Percentiles rank a stretch among this genome's conserved stretches.
These are phyloP conservation scores for Colletotrichum euphorbiae DNA, from an alignment of 2,329 filamentous ascomycete species.

Conservation along the genomic window DNA sequence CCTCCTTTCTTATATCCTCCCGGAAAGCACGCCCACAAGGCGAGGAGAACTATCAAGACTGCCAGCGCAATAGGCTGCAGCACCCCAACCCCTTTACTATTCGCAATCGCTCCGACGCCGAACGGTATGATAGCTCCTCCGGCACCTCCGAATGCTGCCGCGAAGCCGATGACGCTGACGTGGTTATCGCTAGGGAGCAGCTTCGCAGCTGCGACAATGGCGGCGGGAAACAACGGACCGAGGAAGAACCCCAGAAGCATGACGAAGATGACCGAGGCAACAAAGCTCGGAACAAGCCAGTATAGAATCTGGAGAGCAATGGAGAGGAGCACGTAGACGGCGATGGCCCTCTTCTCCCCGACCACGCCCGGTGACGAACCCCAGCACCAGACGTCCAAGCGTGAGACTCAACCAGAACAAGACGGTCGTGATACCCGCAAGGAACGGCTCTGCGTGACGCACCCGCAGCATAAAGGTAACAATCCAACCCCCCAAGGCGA, in stretches of 20 bases:
- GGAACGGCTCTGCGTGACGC: constrained; percentile 75
- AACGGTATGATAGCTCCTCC: constrained; percentile 77
- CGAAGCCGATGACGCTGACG: constrained; percentile 84
- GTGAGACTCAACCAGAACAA: constrained; percentile 90
- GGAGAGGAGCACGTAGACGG: constrained; percentile 70
- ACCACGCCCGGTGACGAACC: constrained; percentile 79
- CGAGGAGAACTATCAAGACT: constrained; percentile 57
- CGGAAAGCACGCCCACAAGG: constrained; percentile 54
- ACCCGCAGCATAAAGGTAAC: constrained; percentile 88
- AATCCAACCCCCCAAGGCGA: constrained; percentile 81
- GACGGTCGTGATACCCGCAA: constrained; percentile 79
- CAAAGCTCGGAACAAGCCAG: constrained; percentile 84
- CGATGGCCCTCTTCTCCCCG: constrained; percentile 21
- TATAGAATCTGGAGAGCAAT: constrained; percentile 78
- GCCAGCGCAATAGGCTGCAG: constrained; percentile 67
- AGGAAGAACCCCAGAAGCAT: constrained; percentile 82
- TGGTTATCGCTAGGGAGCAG: constrained; percentile 79
- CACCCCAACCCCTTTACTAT: constrained; percentile 65
- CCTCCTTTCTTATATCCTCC: constrained; percentile 17
- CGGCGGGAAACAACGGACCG: constrained; percentile 82
- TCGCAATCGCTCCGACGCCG: constrained; percentile 75
- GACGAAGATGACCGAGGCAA: constrained; percentile 78
- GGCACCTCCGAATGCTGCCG: constrained; percentile 78
- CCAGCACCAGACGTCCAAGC: constrained; percentile 76
- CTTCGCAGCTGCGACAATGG: constrained; percentile 78